Percentiles rank a stretch among this genome's conserved stretches.
These are phyloP conservation scores for Circinella minor DNA, from an alignment of 371 early-diverging fungal genomes.

Conservation along the genomic window DNA sequence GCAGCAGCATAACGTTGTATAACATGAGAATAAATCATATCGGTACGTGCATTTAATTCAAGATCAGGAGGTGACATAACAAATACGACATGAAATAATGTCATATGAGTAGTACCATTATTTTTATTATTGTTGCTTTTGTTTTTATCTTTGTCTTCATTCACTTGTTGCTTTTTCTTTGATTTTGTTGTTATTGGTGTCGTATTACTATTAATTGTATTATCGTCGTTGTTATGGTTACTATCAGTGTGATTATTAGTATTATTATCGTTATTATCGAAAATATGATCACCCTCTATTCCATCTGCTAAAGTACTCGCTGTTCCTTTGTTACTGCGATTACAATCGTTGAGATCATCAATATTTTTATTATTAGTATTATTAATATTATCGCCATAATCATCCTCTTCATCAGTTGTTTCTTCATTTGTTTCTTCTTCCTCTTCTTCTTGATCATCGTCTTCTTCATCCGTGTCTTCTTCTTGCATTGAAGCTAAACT, in stretches of 20 bases:
- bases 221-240: slow-evolving; percentile 20
- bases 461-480: slow-evolving; percentile 20
- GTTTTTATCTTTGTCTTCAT: slow-evolving; percentile 17
- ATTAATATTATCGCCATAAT: slow-evolving; percentile 7
- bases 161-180: not conserved
- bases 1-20: slow-evolving; percentile 76
- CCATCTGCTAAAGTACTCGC: not conserved
- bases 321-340: no score
- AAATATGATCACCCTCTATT: no score
- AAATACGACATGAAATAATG: slow-evolving; percentile 86
- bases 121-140: slow-evolving; percentile 16
- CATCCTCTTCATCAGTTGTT: not conserved
- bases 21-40: slow-evolving; percentile 75
- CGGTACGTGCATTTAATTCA: slow-evolving; percentile 63
- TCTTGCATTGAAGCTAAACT: slow-evolving; percentile 41
- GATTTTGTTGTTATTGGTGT: slow-evolving; percentile 21
- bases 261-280: not conserved
- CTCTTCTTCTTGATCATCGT: slow-evolving; percentile 13
- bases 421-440: slow-evolving; percentile 10
- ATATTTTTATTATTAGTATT: not conserved
- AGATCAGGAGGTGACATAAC: slow-evolving; percentile 65
- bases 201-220: not conserved
- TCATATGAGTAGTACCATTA: slow-evolving; percentile 51
- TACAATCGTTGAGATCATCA: no score
- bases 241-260: not conserved